phyloP scores from a whole-genome alignment of 2,329 filamentous ascomycete genomes.

The Didymella keratinophila region DNA sequence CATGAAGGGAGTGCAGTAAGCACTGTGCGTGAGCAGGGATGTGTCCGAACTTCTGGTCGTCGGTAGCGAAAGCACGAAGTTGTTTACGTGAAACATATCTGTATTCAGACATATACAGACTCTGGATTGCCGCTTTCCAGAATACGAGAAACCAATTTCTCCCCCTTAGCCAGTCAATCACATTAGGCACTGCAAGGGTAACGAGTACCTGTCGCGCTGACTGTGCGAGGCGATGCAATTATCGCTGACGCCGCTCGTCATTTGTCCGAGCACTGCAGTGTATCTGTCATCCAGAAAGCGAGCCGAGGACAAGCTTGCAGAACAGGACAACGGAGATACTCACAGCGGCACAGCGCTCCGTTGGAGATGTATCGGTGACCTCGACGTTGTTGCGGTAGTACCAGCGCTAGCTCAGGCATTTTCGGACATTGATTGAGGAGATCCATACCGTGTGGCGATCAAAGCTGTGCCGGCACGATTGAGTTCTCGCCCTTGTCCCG shows the following conservation, averaged over 20 bases:
- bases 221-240: neutral
- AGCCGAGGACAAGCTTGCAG: neutral
- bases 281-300: slow-evolving; percentile 7
- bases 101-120: slow-evolving; percentile 4
- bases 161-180: neutral
- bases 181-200: neutral
- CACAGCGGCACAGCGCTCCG: slow-evolving; percentile 6
- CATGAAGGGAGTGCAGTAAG: neutral
- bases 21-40: slow-evolving; percentile 8
- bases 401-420: slow-evolving; percentile 11
- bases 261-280: slow-evolving; percentile 4
- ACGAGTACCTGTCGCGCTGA: slow-evolving; percentile 5
- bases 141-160: slow-evolving; percentile 2
- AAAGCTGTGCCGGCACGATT: neutral
- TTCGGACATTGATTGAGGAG: slow-evolving; percentile 24
- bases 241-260: slow-evolving; percentile 2
- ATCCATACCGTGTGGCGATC: slow-evolving; percentile 21
- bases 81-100: slow-evolving; percentile 14
- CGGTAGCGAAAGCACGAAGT: slow-evolving; percentile 14
- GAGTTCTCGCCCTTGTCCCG: slow-evolving; percentile 3
- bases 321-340: neutral
- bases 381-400: slow-evolving; percentile 11
- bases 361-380: slow-evolving; percentile 5
- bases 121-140: neutral
- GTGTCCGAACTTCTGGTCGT: slow-evolving; percentile 11